These are phyloP conservation scores for Colletotrichum sp. DNA, from an alignment of 2,329 filamentous ascomycete genomes.

Conservation along the genomic window DNA sequence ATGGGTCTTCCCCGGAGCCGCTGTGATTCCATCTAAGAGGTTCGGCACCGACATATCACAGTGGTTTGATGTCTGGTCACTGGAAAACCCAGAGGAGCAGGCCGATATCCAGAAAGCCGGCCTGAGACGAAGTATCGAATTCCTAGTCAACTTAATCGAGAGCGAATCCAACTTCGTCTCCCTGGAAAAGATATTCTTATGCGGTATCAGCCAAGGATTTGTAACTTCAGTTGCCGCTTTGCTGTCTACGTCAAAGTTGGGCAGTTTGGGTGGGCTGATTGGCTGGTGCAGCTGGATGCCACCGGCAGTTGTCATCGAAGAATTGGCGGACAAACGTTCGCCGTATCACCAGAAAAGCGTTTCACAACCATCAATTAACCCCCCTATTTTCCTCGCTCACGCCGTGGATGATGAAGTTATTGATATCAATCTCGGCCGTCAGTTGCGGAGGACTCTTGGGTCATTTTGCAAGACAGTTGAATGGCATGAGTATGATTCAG, in stretches of 20 bases:
- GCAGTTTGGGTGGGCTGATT: slow-evolving; percentile 28
- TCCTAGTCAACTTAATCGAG: slow-evolving; percentile 21
- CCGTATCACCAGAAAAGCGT: background rate
- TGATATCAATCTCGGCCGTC: slow-evolving; percentile 27
- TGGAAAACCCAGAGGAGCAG: slow-evolving; percentile 15
- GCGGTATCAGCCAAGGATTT: slow-evolving; percentile 36
- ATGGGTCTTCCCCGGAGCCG: slow-evolving; percentile 34
- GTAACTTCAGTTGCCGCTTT: slow-evolving; percentile 25
- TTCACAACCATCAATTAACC: background rate
- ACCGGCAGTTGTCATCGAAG: background rate
- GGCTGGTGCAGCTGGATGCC: slow-evolving; percentile 31
- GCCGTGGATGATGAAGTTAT: slow-evolving; percentile 31
- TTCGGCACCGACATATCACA: slow-evolving; percentile 27
- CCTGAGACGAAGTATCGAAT: slow-evolving; percentile 24
- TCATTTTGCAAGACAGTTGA: slow-evolving; percentile 13
- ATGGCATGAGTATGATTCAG: slow-evolving; percentile 32
- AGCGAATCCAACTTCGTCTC: slow-evolving; percentile 26
- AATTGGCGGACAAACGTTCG: background rate
- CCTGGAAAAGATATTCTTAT: slow-evolving; percentile 29
- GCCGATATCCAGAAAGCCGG: slow-evolving; percentile 25
- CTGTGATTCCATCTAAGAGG: slow-evolving; percentile 18
- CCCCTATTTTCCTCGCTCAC: slow-evolving; percentile 31
- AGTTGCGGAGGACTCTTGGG: slow-evolving; percentile 24
- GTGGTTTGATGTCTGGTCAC: slow-evolving; percentile 33
- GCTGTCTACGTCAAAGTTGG: background rate